Evolutionary conservation across 306 rosid genomes (phyloP).

Genomic region (Mucuna pruriens): DNA sequence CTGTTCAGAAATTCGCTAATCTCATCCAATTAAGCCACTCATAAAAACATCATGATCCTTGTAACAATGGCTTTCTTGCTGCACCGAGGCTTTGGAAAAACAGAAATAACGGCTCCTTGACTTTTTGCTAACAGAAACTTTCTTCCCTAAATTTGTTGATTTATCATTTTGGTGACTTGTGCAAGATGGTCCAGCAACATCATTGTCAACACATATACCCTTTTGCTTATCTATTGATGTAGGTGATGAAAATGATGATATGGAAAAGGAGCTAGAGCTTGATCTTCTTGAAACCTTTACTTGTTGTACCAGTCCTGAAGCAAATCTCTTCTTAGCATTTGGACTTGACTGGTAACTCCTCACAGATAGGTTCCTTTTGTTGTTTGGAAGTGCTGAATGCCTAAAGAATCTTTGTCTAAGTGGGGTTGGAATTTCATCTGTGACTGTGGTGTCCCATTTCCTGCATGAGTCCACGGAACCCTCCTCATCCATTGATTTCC

Average conservation of each 20-base stretch:
- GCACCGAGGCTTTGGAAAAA: constrained; percentile 59
- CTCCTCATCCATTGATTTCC: constrained; percentile 45
- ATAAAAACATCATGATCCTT: constrained; percentile 56
- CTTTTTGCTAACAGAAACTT: constrained; percentile 44
- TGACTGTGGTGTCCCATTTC: constrained; percentile 45
- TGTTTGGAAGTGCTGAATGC: constrained; percentile 58
- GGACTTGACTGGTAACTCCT: constrained; percentile 88
- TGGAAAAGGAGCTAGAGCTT: constrained; percentile 76
- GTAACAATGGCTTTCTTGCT: constrained; percentile 49
- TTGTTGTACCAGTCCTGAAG: constrained; percentile 63
- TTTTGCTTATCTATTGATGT: constrained; percentile 65
- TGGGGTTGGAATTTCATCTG: constrained; percentile 67
- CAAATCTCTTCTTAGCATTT: constrained; percentile 77
- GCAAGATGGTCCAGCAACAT: constrained; percentile 66
- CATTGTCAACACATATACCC: constrained; percentile 50
- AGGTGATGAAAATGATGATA: constrained; percentile 72
- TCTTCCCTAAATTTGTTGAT: constrained; percentile 40
- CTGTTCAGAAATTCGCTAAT: background rate
- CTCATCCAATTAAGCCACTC: constrained; percentile 50
- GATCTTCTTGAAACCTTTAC: constrained; percentile 59
- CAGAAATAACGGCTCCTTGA: constrained; percentile 69
- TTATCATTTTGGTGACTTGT: constrained; percentile 46
- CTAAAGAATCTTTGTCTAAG: constrained; percentile 67
- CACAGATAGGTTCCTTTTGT: constrained; percentile 74
- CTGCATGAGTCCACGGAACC: constrained; percentile 50